Conservation (phyloP, 192 early-diverging fungal genomes). For the Podochytrium sp. region DNA sequence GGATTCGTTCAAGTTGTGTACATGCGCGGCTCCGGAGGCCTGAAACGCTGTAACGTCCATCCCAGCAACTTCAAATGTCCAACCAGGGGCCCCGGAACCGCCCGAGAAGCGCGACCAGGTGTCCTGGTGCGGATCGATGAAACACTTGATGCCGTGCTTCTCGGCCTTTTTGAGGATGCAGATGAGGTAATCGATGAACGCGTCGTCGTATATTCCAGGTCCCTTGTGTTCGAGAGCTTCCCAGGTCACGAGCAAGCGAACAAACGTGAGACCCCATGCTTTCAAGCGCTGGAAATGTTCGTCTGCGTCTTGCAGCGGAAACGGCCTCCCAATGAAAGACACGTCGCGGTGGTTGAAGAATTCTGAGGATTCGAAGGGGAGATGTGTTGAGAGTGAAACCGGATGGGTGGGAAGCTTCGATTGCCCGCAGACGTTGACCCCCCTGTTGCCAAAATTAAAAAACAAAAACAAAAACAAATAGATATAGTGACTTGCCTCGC, state of each 20-base stretch:
- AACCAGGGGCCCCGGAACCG: conserved; percentile 82
- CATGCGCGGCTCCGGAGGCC: conserved; percentile 75
- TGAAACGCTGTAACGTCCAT: conserved; percentile 76
- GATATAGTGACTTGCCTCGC: conserved; percentile 19
- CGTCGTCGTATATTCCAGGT: conserved; percentile 82
- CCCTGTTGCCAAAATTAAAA: conserved; percentile 38
- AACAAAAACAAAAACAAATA: neutral
- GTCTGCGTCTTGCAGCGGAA: conserved; percentile 73
- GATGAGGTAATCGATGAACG: conserved; percentile 77
- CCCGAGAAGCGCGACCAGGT: conserved; percentile 74
- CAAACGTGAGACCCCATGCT: conserved; percentile 82
- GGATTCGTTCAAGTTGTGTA: conserved; percentile 66
- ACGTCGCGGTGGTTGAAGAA: conserved; percentile 76
- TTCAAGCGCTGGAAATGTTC: conserved; percentile 75
- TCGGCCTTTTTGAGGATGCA: conserved; percentile 66
- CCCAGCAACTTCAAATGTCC: conserved; percentile 85
- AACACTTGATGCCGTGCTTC: conserved; percentile 79
- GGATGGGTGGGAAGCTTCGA: conserved; percentile 77
- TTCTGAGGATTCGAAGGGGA: conserved; percentile 49
- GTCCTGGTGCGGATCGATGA: conserved; percentile 90
- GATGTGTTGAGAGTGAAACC: conserved; percentile 63
- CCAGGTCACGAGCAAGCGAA: conserved; percentile 79
- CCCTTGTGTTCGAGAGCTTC: conserved; percentile 80
- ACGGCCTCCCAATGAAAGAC: conserved; percentile 78
- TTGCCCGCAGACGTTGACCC: conserved; percentile 79